phyloP scores from a whole-genome alignment of 2,329 filamentous ascomycete species.

The Blastomyces silverae region DNA sequence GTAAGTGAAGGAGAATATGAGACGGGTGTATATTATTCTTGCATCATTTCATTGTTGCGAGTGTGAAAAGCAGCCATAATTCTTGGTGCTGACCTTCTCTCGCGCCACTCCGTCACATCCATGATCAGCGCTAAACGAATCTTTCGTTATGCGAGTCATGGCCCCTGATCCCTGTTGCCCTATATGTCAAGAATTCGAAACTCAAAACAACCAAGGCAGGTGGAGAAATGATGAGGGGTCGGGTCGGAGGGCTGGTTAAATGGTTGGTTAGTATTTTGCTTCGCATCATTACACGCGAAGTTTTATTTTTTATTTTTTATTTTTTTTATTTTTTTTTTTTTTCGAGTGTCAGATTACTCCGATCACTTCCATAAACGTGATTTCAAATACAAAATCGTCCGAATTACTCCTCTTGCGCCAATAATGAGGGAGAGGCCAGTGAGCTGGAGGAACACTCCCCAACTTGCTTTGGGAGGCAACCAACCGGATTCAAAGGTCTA shows the following conservation, averaged over 20 bases:
- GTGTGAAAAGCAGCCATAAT: too few relatives aligned
- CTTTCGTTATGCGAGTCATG: neutral
- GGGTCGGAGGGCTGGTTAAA: neutral
- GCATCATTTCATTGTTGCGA: too few relatives aligned
- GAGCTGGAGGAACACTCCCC: neutral
- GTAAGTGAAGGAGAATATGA: too few relatives aligned
- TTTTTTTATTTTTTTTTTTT: too few relatives aligned
- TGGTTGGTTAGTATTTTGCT: neutral
- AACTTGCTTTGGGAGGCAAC: neutral
- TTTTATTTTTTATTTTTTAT: neutral
- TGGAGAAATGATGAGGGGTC: neutral
- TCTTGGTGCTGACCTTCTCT: neutral
- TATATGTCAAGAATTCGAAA: neutral
- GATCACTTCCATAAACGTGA: neutral
- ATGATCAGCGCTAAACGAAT: constrained; percentile 2
- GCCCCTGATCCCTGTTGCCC: neutral
- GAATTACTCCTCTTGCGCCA: neutral
- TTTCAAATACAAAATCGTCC: constrained; percentile 1
- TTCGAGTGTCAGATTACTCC: neutral
- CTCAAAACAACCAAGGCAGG: neutral
- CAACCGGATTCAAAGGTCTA: neutral
- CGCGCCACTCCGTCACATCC: neutral
- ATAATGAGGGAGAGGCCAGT: neutral
- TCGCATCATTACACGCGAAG: neutral
- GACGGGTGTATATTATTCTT: too few relatives aligned